Base-by-base conservation (phyloP, 345 rosid species). In the Linum usitatissimum region DNA sequence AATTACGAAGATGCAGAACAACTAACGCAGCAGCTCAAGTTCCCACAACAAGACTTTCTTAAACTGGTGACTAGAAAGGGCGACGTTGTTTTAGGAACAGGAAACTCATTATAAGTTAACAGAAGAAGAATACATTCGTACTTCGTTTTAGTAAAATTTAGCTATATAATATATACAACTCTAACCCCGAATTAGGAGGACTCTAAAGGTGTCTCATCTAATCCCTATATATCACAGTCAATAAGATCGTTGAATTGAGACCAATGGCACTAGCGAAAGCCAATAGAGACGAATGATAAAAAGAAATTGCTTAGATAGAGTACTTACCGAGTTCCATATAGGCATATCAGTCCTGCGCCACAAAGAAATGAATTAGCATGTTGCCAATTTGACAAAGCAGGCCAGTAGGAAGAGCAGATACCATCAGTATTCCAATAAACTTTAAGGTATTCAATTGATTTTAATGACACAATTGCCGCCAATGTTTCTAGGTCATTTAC, bases 271-370 rank as follows among this genome's bases (percentile, higher is more conserved):
- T 34, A 34, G 38, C 8, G 38, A 7, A 1, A 34, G 38, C 38
- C 8, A 34, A 7, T 34, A 34, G 8, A 28, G 6, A 55, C 30
- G 4, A 9, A 55, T 55, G 30, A 55, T 8, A 9, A 15, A 6
- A 55, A 55, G 23, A 18, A 55, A 55, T 18, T 10, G 51, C 51
- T 45, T 34, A 34, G 15, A 45, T 15, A 34, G 38, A 34, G 69
- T 49, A 80, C 85, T 84, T 77, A 88, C 98, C 30, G 91, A 81
- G 63, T 87, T 89, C 98, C 98, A 92, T 31, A 67, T 61, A 9
- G 98, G 98, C 51, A 76, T 85, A 45, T 89, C 88, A 19, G 95
- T 89, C 55, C 98, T 92, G 89, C 69, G 82, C 38, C 65, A 63
- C 64, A 75, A 77, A 40, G 20, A 53, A 38, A 68, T 68, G 15